A percentile compares a stretch with the other conserved stretches of the same genome.
Conservation (phyloP, 2,329 filamentous ascomycete species). For the Metarhizium robertsii region DNA sequence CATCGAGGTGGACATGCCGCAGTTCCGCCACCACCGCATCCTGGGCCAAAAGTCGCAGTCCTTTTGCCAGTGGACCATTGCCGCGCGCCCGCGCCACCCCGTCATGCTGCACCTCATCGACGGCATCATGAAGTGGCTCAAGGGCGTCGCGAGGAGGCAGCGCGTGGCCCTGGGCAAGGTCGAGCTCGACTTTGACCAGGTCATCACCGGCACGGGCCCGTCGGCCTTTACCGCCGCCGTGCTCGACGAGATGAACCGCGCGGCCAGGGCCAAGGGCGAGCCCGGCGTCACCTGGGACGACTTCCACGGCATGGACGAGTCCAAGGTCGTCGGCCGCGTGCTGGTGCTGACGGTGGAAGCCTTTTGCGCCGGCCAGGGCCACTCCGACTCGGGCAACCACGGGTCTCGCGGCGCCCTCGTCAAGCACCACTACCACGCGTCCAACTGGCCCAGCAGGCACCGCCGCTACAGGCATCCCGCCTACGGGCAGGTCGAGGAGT, state of each 20-base stretch:
- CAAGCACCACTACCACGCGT: slow-evolving; percentile 68
- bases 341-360: slow-evolving; percentile 62
- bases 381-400: slow-evolving; percentile 64
- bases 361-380: slow-evolving; percentile 63
- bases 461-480: slow-evolving; percentile 58
- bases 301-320: slow-evolving; percentile 59
- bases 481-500: slow-evolving; percentile 61
- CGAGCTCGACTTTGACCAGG: slow-evolving; percentile 61
- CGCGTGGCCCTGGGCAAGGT: slow-evolving; percentile 49
- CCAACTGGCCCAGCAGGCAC: slow-evolving; percentile 59
- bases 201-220: slow-evolving; percentile 63
- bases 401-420: slow-evolving; percentile 56
- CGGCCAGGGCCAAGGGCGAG: background rate
- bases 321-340: slow-evolving; percentile 53
- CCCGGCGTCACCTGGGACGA: slow-evolving; percentile 44
- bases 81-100: slow-evolving; percentile 56
- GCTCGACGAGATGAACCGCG: slow-evolving; percentile 50
- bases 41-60: slow-evolving; percentile 59
- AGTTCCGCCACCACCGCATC: slow-evolving; percentile 53
- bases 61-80: slow-evolving; percentile 70
- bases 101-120: slow-evolving; percentile 62
- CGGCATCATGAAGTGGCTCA: slow-evolving; percentile 58
- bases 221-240: slow-evolving; percentile 61
- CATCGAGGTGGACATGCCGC: slow-evolving; percentile 61
- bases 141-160: slow-evolving; percentile 48